Base-by-base conservation (phyloP, 1,139 yeast species). In the Saccharomyces hybrid region DNA sequence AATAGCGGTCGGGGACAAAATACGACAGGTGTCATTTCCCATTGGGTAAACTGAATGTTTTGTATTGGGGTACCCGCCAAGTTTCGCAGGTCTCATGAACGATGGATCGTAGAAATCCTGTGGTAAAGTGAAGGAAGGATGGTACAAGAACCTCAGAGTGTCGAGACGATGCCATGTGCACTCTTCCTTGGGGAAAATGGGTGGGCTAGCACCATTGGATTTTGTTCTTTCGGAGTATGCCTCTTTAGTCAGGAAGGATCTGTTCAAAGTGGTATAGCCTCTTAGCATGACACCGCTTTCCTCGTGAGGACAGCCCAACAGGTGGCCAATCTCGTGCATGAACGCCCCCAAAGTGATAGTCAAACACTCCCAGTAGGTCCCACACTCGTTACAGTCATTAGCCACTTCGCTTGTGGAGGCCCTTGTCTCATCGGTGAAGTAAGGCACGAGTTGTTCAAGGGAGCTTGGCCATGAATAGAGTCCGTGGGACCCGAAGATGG, bases 401-500 rank as follows among this genome's bases (percentile, higher is more conserved):
- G 96, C 97, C 7, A 91, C 97, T 60, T 88, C 90, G 1, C 67
- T 68, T 0, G 77, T 79, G 53, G 83, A 79, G 19, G 87, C 76
- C 21, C 70, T 78, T 0, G 95, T 86, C 11, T 78, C 78, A 67
- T 93, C 98, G 51, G 84, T 73, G 63, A 89, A 89, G 42, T 83
- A 74, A 0, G 86, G 82, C 2, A 81, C 80, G 2, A 91, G 69
- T 51, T 82, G 84, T 54, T 90, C 95, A 60, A 90, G 76, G 56
- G 80, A 80, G 28, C 80, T 73, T 6, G 99, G 98, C 95, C 96
- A 93, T 0, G 96, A 80, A 68, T 88, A 93, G 29, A 90, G 64
- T 0, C 97, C 95, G 67, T 93, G 99, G 2, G 96, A 86, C 2
- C 99, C 99, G 71, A 91, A 91, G 16, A 93, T 89, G 0, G 96